A percentile compares a stretch with the other conserved stretches of the same genome.
phyloP scores from a whole-genome alignment of 2,329 filamentous ascomycete species.

The Cryphonectria japonica region DNA sequence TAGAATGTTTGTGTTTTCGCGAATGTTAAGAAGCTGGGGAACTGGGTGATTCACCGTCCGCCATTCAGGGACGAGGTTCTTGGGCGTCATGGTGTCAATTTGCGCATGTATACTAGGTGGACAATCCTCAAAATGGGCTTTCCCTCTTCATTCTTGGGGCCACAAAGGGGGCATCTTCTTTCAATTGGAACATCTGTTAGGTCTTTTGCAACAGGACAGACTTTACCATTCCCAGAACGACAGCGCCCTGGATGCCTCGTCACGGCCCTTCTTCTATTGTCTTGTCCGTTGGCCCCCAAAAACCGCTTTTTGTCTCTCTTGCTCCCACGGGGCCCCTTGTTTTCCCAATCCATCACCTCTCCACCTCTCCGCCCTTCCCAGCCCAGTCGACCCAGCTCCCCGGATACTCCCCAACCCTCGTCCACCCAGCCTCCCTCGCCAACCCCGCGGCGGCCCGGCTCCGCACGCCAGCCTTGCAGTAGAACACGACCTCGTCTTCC shows the following conservation, averaged over 20 bases:
- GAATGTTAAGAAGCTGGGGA: too few relatives aligned
- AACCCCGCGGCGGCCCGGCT: slow-evolving; percentile 76
- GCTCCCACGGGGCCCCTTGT: neutral
- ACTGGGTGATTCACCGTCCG: neutral
- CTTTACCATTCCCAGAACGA: neutral
- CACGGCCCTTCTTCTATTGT: neutral
- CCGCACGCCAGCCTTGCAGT: slow-evolving; percentile 90
- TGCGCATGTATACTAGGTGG: slow-evolving; percentile 23
- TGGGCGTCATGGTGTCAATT: slow-evolving; percentile 22
- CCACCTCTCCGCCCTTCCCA: slow-evolving; percentile 67
- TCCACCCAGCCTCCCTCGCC: slow-evolving; percentile 77
- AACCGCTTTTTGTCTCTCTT: neutral
- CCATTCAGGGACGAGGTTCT: neutral
- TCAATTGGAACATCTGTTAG: neutral
- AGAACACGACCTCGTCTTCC: slow-evolving; percentile 73
- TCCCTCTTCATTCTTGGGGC: slow-evolving; percentile 5
- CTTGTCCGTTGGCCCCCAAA: neutral
- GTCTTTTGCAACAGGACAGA: neutral
- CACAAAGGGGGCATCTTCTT: slow-evolving; percentile 4
- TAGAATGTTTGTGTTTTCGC: slow-evolving; percentile 2
- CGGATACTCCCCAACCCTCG: slow-evolving; percentile 70
- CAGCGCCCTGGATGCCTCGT: neutral
- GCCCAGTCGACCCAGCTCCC: slow-evolving; percentile 86
- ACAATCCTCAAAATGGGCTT: neutral
- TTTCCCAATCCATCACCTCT: slow-evolving; percentile 42